Evolutionary conservation across 2,329 filamentous ascomycete species (phyloP).

Genomic region (Exutisphaerella laricina): DNA sequence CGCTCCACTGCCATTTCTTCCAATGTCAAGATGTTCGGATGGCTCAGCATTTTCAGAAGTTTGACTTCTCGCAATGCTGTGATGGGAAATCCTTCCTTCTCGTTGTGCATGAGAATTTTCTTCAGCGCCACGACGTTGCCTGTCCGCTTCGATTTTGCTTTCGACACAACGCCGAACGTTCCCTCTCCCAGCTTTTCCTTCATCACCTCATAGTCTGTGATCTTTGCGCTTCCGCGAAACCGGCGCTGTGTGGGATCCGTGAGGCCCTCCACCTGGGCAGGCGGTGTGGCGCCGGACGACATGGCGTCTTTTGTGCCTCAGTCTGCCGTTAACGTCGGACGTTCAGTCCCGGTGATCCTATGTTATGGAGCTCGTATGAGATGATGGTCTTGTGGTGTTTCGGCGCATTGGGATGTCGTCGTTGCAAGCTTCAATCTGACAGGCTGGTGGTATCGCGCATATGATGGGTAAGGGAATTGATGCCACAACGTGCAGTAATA

Average conservation of each 20-base stretch:
- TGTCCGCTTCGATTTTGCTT: constrained; percentile 70
- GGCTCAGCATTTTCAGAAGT: constrained; percentile 88
- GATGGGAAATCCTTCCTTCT: constrained; percentile 99
- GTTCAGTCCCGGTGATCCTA: not conserved
- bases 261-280: constrained; percentile 27
- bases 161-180: constrained; percentile 95
- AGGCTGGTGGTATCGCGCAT: no score
- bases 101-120: constrained; percentile 99
- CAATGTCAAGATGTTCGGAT: constrained; percentile 77
- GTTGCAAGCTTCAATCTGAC: no score
- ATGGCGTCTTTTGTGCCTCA: constrained; percentile 1
- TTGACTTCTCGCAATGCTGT: constrained; percentile 97
- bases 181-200: constrained; percentile 81
- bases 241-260: constrained; percentile 49
- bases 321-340: not conserved
- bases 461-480: no score
- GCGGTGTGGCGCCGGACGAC: constrained; percentile 47
- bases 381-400: not conserved
- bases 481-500: no score
- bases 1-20: constrained; percentile 96
- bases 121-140: constrained; percentile 80
- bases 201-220: constrained; percentile 71
- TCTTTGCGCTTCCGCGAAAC: constrained; percentile 80
- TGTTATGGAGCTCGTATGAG: not conserved
- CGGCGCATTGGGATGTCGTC: constrained; percentile 7